Percentiles rank a stretch among this genome's conserved stretches.
phyloP scores from a whole-genome alignment of 345 rosid genomes.

The Brassica carinata region DNA sequence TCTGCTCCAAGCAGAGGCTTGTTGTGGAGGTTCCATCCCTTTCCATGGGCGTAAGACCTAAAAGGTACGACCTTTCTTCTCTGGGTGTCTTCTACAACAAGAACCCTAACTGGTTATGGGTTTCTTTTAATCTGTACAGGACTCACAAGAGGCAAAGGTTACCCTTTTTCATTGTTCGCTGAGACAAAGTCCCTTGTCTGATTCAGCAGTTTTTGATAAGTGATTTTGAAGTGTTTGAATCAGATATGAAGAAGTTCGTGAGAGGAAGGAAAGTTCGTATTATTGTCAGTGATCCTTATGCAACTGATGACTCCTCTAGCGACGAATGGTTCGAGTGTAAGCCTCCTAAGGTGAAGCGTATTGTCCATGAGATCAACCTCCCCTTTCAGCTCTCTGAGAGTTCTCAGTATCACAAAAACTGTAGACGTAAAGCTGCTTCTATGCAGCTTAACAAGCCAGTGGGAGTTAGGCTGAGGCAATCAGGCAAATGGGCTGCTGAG shows the following conservation, averaged over 20 bases:
- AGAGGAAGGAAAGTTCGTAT: conserved; percentile 60
- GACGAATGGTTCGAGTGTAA: conserved; percentile 56
- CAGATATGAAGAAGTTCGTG: conserved; percentile 14
- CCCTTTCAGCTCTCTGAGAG: conserved; percentile 27
- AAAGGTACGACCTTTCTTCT: conserved; percentile 47
- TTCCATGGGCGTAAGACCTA: conserved; percentile 93
- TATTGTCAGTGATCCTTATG: conserved; percentile 64
- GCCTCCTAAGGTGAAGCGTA: conserved; percentile 43
- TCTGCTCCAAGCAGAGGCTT: conserved; percentile 59
- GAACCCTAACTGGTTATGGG: neutral
- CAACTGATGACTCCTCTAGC: conserved; percentile 74
- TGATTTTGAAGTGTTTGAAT: conserved; percentile 29
- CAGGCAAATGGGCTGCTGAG: conserved; percentile 98
- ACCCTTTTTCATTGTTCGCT: conserved; percentile 49
- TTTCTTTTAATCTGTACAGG: conserved; percentile 47
- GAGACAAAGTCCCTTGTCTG: conserved; percentile 46
- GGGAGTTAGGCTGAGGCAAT: conserved; percentile 84
- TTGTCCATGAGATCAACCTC: conserved; percentile 57
- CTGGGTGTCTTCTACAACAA: neutral
- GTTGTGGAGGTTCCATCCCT: conserved; percentile 48
- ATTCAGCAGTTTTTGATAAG: conserved; percentile 35
- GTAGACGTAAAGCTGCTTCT: conserved; percentile 4
- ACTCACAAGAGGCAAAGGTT: conserved; percentile 63
- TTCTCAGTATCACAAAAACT: conserved; percentile 27
- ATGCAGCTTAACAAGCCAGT: conserved; percentile 25